Percentiles rank a stretch among this genome's conserved stretches.
phyloP scores from a whole-genome alignment of 2,329 filamentous ascomycete genomes.

The Albifimbria verrucaria region DNA sequence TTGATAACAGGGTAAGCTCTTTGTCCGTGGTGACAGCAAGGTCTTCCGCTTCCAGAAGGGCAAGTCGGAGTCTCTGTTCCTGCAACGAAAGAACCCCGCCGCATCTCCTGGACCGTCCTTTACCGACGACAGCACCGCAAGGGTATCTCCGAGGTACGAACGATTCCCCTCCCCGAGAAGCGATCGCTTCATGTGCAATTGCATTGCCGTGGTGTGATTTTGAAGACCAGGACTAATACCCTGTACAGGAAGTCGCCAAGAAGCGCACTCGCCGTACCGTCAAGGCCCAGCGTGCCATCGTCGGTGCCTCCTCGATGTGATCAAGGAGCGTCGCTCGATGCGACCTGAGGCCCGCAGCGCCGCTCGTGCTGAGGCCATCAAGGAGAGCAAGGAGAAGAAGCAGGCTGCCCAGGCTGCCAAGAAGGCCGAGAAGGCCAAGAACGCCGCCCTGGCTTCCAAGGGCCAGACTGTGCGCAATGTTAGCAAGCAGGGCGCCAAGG shows the following conservation, averaged over 20 bases:
- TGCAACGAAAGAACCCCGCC: constrained; percentile 99
- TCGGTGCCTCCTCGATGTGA: constrained; percentile 99
- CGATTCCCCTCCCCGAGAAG: constrained; percentile 1
- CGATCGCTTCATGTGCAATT: not conserved
- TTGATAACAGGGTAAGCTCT: constrained; percentile 86
- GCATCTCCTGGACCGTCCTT: constrained; percentile 97
- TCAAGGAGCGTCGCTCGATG: constrained; percentile 96
- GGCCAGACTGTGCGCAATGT: constrained; percentile 76
- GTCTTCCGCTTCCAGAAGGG: constrained; percentile 99
- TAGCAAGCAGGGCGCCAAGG: constrained; percentile 98
- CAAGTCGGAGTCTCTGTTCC: constrained; percentile 99
- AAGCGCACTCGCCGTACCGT: constrained; percentile 97
- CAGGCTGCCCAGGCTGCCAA: constrained; percentile 80
- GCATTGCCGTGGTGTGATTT: no score
- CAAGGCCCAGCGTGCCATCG: constrained; percentile 98
- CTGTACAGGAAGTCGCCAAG: constrained; percentile 93
- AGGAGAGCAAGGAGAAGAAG: constrained; percentile 99
- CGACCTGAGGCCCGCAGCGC: constrained; percentile 94
- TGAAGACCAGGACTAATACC: constrained; percentile 41
- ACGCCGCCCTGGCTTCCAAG: constrained; percentile 68
- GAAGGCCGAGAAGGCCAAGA: constrained; percentile 99
- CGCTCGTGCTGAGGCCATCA: constrained; percentile 85
- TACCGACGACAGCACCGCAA: constrained; percentile 99
- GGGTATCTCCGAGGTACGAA: constrained; percentile 98
- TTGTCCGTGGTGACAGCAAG: constrained; percentile 99